Conservation (phyloP, 2,329 filamentous ascomycete species). For the Daldinia sp. region DNA sequence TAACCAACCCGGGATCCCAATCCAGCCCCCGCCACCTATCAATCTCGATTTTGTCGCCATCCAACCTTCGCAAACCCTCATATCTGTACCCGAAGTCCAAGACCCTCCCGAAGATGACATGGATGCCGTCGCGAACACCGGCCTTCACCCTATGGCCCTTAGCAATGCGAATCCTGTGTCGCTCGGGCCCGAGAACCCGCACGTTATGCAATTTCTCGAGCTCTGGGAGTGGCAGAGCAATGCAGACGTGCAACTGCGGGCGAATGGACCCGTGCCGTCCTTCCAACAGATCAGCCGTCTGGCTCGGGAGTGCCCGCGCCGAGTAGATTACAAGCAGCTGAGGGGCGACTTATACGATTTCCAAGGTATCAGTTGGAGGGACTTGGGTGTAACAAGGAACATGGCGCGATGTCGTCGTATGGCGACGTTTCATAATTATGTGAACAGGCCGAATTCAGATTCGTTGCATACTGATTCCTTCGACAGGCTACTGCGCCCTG, state of each 20-base stretch:
- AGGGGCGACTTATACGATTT: slow-evolving; percentile 68
- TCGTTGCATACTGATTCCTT: slow-evolving; percentile 51
- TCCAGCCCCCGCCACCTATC: slow-evolving; percentile 18
- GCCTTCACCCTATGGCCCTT: slow-evolving; percentile 50
- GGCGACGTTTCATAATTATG: slow-evolving; percentile 68
- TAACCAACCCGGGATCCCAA: slow-evolving; percentile 19
- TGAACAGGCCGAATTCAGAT: slow-evolving; percentile 64
- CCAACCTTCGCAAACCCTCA: not conserved
- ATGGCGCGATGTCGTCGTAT: slow-evolving; percentile 62
- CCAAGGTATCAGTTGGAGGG: slow-evolving; percentile 70
- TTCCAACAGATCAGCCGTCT: slow-evolving; percentile 37
- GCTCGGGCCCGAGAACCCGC: slow-evolving; percentile 63
- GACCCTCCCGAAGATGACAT: slow-evolving; percentile 35
- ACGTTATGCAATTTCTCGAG: slow-evolving; percentile 63
- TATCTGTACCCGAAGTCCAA: slow-evolving; percentile 20
- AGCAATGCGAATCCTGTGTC: slow-evolving; percentile 52
- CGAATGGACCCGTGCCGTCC: slow-evolving; percentile 42
- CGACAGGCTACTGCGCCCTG: slow-evolving; percentile 54
- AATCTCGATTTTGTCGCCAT: slow-evolving; percentile 6
- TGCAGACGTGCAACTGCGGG: slow-evolving; percentile 48
- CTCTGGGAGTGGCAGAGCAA: slow-evolving; percentile 58
- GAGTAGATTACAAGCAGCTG: slow-evolving; percentile 60
- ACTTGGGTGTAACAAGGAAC: slow-evolving; percentile 63
- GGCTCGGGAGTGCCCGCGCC: slow-evolving; percentile 35
- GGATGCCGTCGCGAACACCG: slow-evolving; percentile 34